Evolutionary conservation across 345 rosid species (phyloP).

Genomic region (Arabis hirsuta): DNA sequence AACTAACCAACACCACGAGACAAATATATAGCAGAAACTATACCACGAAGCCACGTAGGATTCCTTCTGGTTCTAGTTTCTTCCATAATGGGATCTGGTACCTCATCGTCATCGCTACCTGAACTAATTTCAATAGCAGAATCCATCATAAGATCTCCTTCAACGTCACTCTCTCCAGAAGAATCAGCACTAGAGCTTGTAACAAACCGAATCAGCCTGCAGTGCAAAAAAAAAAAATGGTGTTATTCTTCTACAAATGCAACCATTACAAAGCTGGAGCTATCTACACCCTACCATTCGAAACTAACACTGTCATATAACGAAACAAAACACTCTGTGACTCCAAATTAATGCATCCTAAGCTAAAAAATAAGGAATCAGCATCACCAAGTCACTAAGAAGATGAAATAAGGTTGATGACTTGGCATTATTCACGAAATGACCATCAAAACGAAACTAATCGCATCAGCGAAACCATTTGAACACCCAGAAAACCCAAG

Average conservation of each 20-base stretch:
- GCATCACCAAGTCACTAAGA: background rate
- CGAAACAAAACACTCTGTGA: background rate
- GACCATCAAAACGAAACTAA: background rate
- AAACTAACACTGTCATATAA: background rate
- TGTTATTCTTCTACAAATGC: background rate
- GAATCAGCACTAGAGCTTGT: constrained; percentile 25
- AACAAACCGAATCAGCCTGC: constrained; percentile 36
- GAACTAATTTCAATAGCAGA: constrained; percentile 44
- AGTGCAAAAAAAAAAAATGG: background rate
- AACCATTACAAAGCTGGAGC: constrained; percentile 2
- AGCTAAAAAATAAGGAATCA: constrained; percentile 15
- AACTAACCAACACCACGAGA: constrained; percentile 3
- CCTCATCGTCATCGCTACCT: constrained; percentile 32
- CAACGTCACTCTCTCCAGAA: constrained; percentile 10
- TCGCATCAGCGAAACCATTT: no score
- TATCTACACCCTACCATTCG: constrained; percentile 9
- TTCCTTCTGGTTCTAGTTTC: constrained; percentile 23
- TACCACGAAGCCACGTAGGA: constrained; percentile 40
- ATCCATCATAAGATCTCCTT: constrained; percentile 27
- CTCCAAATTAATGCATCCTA: background rate
- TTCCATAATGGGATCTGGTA: constrained; percentile 18
- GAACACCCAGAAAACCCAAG: background rate
- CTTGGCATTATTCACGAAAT: constrained; percentile 9
- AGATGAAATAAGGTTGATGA: background rate
- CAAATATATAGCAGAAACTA: background rate